Conservation (phyloP, 176 grass and related monocot genomes). For the Bonia amplexicaulis region DNA sequence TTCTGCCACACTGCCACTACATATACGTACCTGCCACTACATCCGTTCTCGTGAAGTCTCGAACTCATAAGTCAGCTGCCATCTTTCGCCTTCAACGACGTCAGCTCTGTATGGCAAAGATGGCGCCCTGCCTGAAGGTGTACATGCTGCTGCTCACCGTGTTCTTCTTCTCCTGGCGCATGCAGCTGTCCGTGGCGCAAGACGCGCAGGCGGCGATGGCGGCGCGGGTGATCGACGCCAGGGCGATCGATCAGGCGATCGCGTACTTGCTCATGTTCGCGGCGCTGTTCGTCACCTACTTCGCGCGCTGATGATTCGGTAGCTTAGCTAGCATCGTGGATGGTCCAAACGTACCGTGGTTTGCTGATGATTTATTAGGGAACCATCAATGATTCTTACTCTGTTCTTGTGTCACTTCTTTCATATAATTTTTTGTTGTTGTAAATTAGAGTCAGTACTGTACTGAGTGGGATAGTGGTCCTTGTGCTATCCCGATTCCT, state of each 20-base stretch:
- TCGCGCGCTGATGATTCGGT: background rate
- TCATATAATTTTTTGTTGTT: background rate
- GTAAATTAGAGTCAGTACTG: background rate
- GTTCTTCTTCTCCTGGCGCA: conserved; percentile 35
- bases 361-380: background rate
- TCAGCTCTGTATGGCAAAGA: background rate
- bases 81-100: background rate
- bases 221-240: background rate
- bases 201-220: background rate
- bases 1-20: background rate
- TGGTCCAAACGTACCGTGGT: background rate
- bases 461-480: background rate
- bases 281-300: conserved; percentile 27
- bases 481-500: background rate
- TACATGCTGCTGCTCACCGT: conserved; percentile 17
- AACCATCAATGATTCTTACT: background rate
- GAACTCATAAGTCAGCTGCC: background rate
- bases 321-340: background rate
- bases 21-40: background rate
- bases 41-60: too few relatives aligned
- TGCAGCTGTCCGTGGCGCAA: conserved; percentile 32
- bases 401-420: background rate
- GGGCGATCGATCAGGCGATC: conserved; percentile 16
- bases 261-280: conserved; percentile 28
- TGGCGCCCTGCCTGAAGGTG: background rate